Base-by-base conservation (phyloP, 345 rosid genomes). In the Barbarea vulgaris region DNA sequence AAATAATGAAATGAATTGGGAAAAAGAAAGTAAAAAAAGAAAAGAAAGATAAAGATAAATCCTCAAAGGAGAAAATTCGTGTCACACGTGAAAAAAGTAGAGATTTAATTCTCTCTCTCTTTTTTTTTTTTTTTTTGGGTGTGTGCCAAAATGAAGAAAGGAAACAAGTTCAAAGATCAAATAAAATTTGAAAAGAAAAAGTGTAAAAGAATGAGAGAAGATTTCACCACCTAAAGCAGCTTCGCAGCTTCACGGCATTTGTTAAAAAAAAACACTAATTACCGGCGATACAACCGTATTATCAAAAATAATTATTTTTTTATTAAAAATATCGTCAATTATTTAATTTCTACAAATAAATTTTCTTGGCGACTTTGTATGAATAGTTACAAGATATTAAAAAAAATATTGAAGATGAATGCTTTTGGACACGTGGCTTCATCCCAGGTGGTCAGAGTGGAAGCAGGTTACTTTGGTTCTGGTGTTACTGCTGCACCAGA, bases 61-160 rank as follows among this genome's bases (percentile, higher is more conserved):
- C 24, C 36, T 11, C 69, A 67, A 80, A 65, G 69, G 41, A 60
- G 62, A 57, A 75, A 78, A 78, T 72, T 72, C 65, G 64, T 72
- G 22, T 63, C 69, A 80, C 91, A 84, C 80, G 90, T 84, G 88
- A 83, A 77, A 72, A 78, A 78, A 78, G 81, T 78, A 65, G 64
- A 66, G 51, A 72, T 42, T 65, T 28, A 53, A 69, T 48, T 55
- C 6, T 13, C 10, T 34, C 31, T 25, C 64, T 56, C 18, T 27
- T 41, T 36, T n/a, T 44, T 25, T 15, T 37, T 18, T n/a, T n/a
- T n/a, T n/a, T n/a, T n/a, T n/a, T n/a, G n/a, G n/a, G n/a, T n/a
- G n/a, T n/a, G n/a, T n/a, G 42, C 9, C 3, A 46, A 80, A 85
- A 83, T 9, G 19, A 34, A 33, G 1, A 33, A 59, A 12, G 1